Evolutionary conservation across 2,329 filamentous ascomycete genomes (phyloP), one percentile per base, ranked within the genome.

Genomic region (Didymella keratinophila): DNA sequence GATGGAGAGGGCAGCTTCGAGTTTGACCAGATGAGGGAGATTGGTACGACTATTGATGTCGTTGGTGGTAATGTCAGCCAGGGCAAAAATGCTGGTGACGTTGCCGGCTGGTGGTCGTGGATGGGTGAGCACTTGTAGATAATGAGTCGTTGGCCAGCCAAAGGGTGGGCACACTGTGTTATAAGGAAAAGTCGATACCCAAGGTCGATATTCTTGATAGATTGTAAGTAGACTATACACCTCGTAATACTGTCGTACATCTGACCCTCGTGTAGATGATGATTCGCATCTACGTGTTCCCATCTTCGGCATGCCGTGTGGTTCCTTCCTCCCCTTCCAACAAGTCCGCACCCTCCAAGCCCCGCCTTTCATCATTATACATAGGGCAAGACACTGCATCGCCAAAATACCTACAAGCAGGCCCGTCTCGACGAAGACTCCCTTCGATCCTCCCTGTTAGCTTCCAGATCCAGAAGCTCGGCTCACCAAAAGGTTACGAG

Each of bases 51-150:
- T 37, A 86, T 98, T 9, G 87, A 91, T 42, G 88, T 97, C 3
- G 72, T 90, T 14, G 90, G 90, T 0, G 94, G 93, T 10, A 93
- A 87, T 77, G 87, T 89, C 61, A 72, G 80, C 75, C 52, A 51
- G 41, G 74, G 85, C 75, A 71, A 81, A 30, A 85, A 89, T 52
- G 88, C 85, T 10, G 83, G 88, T n/a, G 89, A 89, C 25, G 87
- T 92, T 30, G 87, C 90, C 56, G 89, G 86, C 76, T 97, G 94
- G 93, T 96, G 93, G 86, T 86, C 86, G 69, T 98, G 94, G 94
- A 88, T 98, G 72, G 91, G 88, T 2, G 84, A 89, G 72, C 87
- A 89, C 71, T 79, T 96, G 68, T 95, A 62, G 37, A 41, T 39
- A 32, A 45, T n/a, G 16, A 41, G 18, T 3, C 12, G 28, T 18